Evolutionary conservation across 148 eudicot genomes (phyloP), one percentile per base, ranked within the genome.

Genomic region (Linanthus parryae): DNA sequence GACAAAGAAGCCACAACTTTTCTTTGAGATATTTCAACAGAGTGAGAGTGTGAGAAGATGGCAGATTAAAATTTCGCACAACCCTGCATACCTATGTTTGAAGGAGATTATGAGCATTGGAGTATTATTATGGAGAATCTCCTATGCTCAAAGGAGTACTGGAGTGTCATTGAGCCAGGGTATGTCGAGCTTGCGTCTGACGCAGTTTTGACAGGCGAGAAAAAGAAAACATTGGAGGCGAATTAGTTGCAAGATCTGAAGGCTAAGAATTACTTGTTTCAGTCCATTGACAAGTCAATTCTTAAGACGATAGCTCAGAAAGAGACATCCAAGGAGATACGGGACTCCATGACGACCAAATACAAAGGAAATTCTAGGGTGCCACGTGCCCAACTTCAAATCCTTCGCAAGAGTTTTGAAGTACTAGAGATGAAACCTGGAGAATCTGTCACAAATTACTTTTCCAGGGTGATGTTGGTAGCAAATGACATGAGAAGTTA

Each of bases 291-390:
- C 15, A 18, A 0, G 0, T 27, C 36, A 4, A 3, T 27, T 1
- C n/a, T 12, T 3, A 36, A 17, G n/a, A 27, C 34, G 35, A 49
- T 27, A 26, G 12, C 18, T 27, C 15, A 22, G 9, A 27, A 49
- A n/a, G 37, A 30, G 3, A 49, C 37, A 1, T 16, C 20, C 54
- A 27, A 49, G 18, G 35, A 49, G 2, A 49, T 49, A 3, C 28
- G 36, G 54, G 54, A 49, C 28, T 27, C 54, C 10, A 49, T 49
- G 35, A 49, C 13, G 22, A 49, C 26, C 27, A 49, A 49, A 7
- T 49, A 15, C 21, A 5, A 49, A 49, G 54, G 54, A 14, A 4
- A 17, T 26, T n/a, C 37, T 10, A 49, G 19, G 35, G 54, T 36
- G n/a, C 14, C 13, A 19, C 14, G 36, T 17, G 2, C 1, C 1